Evolutionary conservation across 2,329 filamentous ascomycete genomes (phyloP), one percentile per base, ranked within the genome.

Genomic region (Xylaria sp.): DNA sequence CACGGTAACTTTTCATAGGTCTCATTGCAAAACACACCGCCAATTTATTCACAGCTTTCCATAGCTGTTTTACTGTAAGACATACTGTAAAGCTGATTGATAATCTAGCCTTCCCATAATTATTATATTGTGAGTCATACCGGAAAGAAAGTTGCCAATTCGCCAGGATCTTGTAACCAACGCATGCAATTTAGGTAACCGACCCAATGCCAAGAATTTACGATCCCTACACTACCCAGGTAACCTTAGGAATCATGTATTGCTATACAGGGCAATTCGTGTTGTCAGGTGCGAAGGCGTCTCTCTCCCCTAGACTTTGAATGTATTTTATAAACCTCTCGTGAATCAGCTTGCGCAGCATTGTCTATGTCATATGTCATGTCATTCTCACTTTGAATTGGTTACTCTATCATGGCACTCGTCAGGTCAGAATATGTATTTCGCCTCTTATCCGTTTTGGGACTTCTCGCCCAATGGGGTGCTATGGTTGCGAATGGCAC

Each of bases 401-500:
- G 23, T 13, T 15, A 13, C 4, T 26, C 46, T 15, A 48, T 15
- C 11, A 48, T 48, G 46, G 46, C 46, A 15, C 23, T n/a, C 9
- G 26, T 49, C 11, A 60, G 26, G 28, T 26, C 42, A 23, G 10
- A 38, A 48, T 36, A 48, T 49, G 17, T 38, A 36, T 49, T 59
- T 33, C 17, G 2, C 17, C 15, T 46, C 17, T 11, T 59, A 36
- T 59, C 57, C n/a, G 6, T 28, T 31, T 36, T 59, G 26, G 57
- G 57, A 13, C 26, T 59, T 33, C 38, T 59, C 26, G 42, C 57
- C 17, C 57, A 59, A 59, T 59, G 57, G 57, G 57, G 57, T 59
- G 57, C 10, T 10, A 59, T 59, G 57, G 38, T 20, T 42, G 40
- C 57, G 26, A 59, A 59, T 36, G 57, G 57, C 57, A 59, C 57